Percentiles rank a stretch among this genome's conserved stretches.
Evolutionary conservation across 257 asterid species (phyloP).

Genomic region (Ballota nigra): DNA sequence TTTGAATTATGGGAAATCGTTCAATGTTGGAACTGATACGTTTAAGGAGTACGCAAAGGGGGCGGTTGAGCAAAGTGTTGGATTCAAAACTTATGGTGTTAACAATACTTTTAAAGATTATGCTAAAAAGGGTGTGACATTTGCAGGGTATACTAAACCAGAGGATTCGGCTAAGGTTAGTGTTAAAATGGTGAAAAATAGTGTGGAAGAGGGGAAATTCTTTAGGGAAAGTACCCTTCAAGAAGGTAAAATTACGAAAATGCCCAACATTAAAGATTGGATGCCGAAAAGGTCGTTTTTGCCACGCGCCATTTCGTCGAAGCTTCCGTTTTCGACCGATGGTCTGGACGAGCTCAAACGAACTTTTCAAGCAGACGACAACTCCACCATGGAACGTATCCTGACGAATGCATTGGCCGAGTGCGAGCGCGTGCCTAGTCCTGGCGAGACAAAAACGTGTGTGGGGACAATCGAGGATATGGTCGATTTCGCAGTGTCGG

Average conservation of each 20-base stretch:
- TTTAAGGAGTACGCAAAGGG: constrained; percentile 77
- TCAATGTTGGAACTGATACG: constrained; percentile 61
- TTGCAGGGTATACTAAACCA: constrained; percentile 55
- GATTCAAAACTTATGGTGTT: constrained; percentile 67
- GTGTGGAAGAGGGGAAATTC: constrained; percentile 73
- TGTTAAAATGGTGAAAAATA: constrained; percentile 33
- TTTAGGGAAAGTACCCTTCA: constrained; percentile 63
- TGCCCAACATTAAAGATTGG: constrained; percentile 74
- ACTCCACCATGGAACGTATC: constrained; percentile 49
- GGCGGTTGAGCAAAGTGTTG: constrained; percentile 37
- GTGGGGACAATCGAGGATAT: constrained; percentile 74
- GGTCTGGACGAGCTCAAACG: constrained; percentile 34
- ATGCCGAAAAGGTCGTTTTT: constrained; percentile 86
- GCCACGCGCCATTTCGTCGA: constrained; percentile 57
- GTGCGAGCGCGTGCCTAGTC: constrained; percentile 65
- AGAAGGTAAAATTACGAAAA: constrained; percentile 53
- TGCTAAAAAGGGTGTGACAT: constrained; percentile 64
- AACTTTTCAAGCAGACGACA: constrained; percentile 34
- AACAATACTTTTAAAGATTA: constrained; percentile 70
- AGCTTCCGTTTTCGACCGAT: constrained; percentile 45
- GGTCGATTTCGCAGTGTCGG: constrained; percentile 58
- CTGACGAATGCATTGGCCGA: constrained; percentile 45
- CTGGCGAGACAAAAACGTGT: constrained; percentile 64
- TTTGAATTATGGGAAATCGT: constrained; percentile 65
- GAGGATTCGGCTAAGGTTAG: background rate